A percentile compares a stretch with the other conserved stretches of the same genome.
Evolutionary conservation across 2,329 filamentous ascomycete genomes (phyloP).

Genomic region (Lasiodiplodia sp.): DNA sequence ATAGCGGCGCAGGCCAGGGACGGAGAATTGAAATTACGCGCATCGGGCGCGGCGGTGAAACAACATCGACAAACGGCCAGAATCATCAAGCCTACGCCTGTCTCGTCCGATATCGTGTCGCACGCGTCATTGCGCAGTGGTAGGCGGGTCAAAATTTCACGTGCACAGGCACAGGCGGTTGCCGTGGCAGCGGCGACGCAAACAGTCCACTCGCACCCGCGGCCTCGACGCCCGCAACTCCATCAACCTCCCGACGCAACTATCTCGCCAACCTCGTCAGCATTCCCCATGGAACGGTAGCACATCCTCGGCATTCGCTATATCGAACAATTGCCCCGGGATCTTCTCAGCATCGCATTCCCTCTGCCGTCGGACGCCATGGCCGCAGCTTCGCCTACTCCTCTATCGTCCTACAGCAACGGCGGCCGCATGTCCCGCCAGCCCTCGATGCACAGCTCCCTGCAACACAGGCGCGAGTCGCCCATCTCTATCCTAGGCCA

Average conservation of each 20-base stretch:
- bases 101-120: slow-evolving; percentile 2
- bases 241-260: slow-evolving; percentile 40
- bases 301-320: slow-evolving; percentile 49
- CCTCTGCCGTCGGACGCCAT: slow-evolving; percentile 36
- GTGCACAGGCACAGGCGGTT: slow-evolving; percentile 17
- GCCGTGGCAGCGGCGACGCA: slow-evolving; percentile 24
- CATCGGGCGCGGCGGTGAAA: slow-evolving; percentile 5
- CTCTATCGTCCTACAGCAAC: slow-evolving; percentile 46
- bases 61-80: slow-evolving; percentile 11
- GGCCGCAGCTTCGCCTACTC: slow-evolving; percentile 50
- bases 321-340: slow-evolving; percentile 30
- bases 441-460: slow-evolving; percentile 39
- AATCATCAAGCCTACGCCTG: slow-evolving; percentile 5
- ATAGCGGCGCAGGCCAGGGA: slow-evolving; percentile 17
- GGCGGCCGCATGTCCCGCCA: slow-evolving; percentile 45
- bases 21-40: slow-evolving; percentile 15
- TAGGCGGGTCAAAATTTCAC: slow-evolving; percentile 20
- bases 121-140: slow-evolving; percentile 5
- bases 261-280: slow-evolving; percentile 34
- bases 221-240: slow-evolving; percentile 36
- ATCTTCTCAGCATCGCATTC: slow-evolving; percentile 26
- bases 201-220: slow-evolving; percentile 27
- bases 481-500: slow-evolving; percentile 54
- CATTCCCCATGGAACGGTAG: slow-evolving; percentile 51
- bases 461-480: slow-evolving; percentile 52